Percentiles rank a stretch among this genome's conserved stretches.
These are phyloP conservation scores for Setaria viridis DNA, from an alignment of 202 grass and related monocot genomes.

Conservation along the genomic window DNA sequence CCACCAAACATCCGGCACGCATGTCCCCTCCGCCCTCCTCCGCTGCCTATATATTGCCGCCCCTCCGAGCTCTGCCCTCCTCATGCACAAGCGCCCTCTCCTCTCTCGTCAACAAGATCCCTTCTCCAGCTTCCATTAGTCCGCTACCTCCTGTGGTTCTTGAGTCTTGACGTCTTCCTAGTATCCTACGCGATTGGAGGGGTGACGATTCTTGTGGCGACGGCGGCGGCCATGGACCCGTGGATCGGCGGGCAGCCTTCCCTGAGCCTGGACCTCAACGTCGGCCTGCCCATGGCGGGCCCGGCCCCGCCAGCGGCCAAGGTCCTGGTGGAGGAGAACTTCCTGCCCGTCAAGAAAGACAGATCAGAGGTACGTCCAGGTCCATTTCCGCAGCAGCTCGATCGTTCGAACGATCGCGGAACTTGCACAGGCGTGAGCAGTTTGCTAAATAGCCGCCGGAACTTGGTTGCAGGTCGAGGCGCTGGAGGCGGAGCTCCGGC, in stretches of 20 bases:
- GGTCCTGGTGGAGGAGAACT: slow-evolving; percentile 59
- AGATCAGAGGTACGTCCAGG: slow-evolving; percentile 28
- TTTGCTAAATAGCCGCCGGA: background rate
- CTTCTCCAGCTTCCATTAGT: background rate
- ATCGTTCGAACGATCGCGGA: background rate
- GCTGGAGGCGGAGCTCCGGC: slow-evolving; percentile 72
- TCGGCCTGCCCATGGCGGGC: slow-evolving; percentile 41
- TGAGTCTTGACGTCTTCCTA: background rate
- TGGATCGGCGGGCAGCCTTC: slow-evolving; percentile 62
- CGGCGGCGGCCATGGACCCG: slow-evolving; percentile 44
- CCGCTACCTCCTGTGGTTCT: background rate
- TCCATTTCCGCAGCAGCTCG: background rate
- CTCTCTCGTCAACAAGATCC: background rate
- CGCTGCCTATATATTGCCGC: slow-evolving; percentile 34
- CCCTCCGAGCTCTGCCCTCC: background rate
- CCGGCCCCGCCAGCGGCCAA: background rate
- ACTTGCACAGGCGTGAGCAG: too few relatives aligned
- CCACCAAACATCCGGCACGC: slow-evolving; percentile 18
- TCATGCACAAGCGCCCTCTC: background rate
- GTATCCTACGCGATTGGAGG: background rate
- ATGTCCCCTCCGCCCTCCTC: background rate
- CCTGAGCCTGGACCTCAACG: slow-evolving; percentile 68
- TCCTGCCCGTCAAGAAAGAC: slow-evolving; percentile 10
- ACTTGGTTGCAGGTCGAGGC: slow-evolving; percentile 29
- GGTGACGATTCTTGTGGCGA: background rate